phyloP scores from a whole-genome alignment of 192 early-diverging fungal species.

The Pecoramyces ruminantium region DNA sequence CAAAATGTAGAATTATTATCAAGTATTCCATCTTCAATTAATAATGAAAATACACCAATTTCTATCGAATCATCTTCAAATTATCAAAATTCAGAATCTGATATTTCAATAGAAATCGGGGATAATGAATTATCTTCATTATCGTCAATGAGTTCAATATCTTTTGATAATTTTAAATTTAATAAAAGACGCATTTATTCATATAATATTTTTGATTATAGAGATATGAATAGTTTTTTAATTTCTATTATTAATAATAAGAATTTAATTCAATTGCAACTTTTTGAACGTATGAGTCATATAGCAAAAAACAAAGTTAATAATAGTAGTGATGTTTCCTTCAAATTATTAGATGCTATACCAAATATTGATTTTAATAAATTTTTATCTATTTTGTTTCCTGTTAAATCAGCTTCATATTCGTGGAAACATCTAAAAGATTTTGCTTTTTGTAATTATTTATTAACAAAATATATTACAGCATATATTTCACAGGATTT shows the following conservation, averaged over 20 bases:
- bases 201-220: not conserved
- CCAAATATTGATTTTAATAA: not conserved
- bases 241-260: not conserved
- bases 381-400: not conserved
- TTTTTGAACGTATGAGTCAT: not conserved
- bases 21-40: not conserved
- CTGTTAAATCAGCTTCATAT: not conserved
- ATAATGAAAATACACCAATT: not conserved
- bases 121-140: not conserved
- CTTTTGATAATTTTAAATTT: not conserved
- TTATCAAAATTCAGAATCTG: not conserved
- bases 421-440: not conserved
- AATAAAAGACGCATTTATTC: not conserved
- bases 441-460: not conserved
- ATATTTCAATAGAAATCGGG: not conserved
- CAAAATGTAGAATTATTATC: not conserved
- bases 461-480: not conserved
- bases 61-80: not conserved
- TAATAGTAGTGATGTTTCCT: not conserved
- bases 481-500: not conserved
- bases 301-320: not conserved
- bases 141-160: not conserved
- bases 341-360: not conserved
- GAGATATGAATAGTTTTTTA: not conserved
- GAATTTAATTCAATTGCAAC: not conserved